phyloP scores from a whole-genome alignment of 805 yeast species.

The Zygosaccharomyces bisporus region DNA sequence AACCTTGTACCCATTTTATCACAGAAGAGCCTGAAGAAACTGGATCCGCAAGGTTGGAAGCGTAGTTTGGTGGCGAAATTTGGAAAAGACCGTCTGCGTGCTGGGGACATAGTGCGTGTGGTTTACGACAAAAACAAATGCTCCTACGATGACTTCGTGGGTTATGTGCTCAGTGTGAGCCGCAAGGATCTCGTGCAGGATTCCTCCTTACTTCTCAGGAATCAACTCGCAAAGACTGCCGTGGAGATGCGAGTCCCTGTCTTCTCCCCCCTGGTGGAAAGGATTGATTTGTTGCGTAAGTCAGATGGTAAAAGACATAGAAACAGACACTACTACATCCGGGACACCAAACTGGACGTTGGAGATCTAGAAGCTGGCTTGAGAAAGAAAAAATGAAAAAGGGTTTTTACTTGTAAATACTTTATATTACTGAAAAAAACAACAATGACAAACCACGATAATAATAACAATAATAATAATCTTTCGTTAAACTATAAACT shows the following conservation, averaged over 20 bases:
- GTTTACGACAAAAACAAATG: slow-evolving; percentile 56
- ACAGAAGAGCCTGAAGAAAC: slow-evolving; percentile 46
- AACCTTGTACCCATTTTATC: slow-evolving; percentile 17
- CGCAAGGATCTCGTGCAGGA: slow-evolving; percentile 57
- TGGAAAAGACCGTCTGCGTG: slow-evolving; percentile 51
- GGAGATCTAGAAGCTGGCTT: slow-evolving; percentile 56
- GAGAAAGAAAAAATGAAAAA: slow-evolving; percentile 30
- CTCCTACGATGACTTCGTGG: slow-evolving; percentile 62
- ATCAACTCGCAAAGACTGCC: slow-evolving; percentile 76
- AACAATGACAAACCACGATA: too few relatives aligned
- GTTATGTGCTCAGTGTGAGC: slow-evolving; percentile 74
- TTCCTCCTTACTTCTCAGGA: slow-evolving; percentile 75
- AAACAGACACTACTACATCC: slow-evolving; percentile 86
- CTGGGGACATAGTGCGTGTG: slow-evolving; percentile 81
- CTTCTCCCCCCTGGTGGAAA: slow-evolving; percentile 71
- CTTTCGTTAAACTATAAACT: background rate
- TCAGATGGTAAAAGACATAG: slow-evolving; percentile 60
- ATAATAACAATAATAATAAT: background rate
- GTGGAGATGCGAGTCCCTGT: slow-evolving; percentile 80
- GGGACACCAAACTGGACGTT: slow-evolving; percentile 73
- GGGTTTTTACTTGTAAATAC: slow-evolving; percentile 11
- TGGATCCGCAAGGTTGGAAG: slow-evolving; percentile 73
- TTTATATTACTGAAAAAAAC: too few relatives aligned
- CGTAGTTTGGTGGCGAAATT: slow-evolving; percentile 48
- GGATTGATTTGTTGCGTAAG: slow-evolving; percentile 73